Base-by-base conservation (phyloP, 148 eudicot species). In the Amaranthus hypochondriacus region DNA sequence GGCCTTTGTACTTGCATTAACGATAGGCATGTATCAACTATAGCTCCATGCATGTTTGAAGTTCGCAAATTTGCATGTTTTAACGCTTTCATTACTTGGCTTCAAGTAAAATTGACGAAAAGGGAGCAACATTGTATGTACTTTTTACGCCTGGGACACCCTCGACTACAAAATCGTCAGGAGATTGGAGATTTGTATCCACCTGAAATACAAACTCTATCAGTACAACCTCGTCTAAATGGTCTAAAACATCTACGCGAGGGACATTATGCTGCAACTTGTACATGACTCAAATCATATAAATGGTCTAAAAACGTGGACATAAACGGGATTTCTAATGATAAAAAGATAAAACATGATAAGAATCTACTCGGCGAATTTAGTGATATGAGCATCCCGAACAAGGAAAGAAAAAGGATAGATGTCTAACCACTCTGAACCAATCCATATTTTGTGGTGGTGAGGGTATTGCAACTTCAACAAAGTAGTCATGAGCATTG, bases 401-500 rank as follows among this genome's bases (percentile, higher is more conserved):
- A 67, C 11, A 50, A 56, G 7, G 48, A 60, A 43, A 72, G 5
- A 52, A 42, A 12, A 0, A n/a, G 58, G 13, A 57, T 43, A 69
- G 72, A 82, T 44, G 69, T 85, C 97, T 87, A 68, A 95, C 98
- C 98, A 95, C 96, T 77, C 98, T 91, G 64, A 82, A 86, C 98
- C 98, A 95, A 39, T 55, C 84, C 81, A 84, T 81, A n/a, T 75
- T 79, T 66, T 70, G 83, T 13, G 96, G 98, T 10, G 97, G 90
- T 50, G 90, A 76, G 47, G 98, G 98, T 57, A 95, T 81, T 15
- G 81, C 67, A 73, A 78, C 81, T 85, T 85, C 73, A 66, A 95
- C 92, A 80, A 73, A 87, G 78, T 79, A 95, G 75, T 89, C 89
- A 76, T 95, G 98, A 62, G 97, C 92, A 70, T 95, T 95, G 82